Evolutionary conservation across 164 flowering plant species (phyloP).

Genomic region (Vitis riparia): DNA sequence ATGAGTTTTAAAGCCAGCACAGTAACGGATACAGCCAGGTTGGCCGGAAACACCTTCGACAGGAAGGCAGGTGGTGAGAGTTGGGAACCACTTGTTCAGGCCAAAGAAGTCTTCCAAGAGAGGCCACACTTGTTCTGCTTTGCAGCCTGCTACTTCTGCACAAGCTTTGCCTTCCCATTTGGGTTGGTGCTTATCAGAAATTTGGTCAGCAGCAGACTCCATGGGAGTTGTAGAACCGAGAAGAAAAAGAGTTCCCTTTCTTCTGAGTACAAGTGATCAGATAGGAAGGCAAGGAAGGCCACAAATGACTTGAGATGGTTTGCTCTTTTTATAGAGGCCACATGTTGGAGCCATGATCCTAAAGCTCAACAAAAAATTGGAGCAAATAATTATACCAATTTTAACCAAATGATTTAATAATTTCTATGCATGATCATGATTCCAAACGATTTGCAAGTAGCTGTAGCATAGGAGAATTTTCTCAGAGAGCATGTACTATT

Average conservation of each 20-base stretch:
- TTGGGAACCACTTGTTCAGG: conserved; percentile 47
- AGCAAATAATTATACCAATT: no score
- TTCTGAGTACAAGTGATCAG: no score
- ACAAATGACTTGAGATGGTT: no score
- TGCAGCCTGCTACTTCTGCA: conserved; percentile 19
- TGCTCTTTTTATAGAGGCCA: no score
- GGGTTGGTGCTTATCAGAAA: background rate
- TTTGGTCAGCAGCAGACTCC: background rate
- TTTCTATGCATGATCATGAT: no score
- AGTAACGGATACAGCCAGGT: conserved; percentile 31
- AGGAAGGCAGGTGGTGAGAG: conserved; percentile 22
- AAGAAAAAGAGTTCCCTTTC: background rate
- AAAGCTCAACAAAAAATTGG: no score
- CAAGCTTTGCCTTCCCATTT: conserved; percentile 47
- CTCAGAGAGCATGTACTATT: no score
- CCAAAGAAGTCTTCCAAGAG: conserved; percentile 42
- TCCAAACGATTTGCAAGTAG: no score
- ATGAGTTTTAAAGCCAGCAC: conserved; percentile 28
- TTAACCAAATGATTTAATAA: no score
- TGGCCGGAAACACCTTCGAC: conserved; percentile 37
- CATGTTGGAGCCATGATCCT: no score
- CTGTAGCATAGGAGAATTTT: no score
- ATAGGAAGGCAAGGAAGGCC: no score
- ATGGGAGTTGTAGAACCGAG: background rate
- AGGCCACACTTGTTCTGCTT: conserved; percentile 43